These are phyloP conservation scores for Termitomyces sp. DNA, from an alignment of 768 basidiomycete genomes.

Conservation along the genomic window DNA sequence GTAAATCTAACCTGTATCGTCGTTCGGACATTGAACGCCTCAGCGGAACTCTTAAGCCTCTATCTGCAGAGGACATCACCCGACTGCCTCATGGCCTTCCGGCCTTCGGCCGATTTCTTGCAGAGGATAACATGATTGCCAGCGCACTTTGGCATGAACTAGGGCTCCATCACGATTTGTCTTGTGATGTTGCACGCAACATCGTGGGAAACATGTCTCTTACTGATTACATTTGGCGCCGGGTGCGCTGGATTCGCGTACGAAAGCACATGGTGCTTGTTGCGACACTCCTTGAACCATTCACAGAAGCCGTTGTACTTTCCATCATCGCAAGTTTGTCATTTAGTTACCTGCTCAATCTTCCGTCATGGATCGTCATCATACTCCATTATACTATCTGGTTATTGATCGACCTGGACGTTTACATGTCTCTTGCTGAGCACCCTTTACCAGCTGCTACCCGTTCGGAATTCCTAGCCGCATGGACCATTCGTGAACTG, in stretches of 20 bases:
- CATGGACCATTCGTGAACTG: constrained; percentile 78
- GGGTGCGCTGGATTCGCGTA: constrained; percentile 95
- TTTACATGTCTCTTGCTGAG: constrained; percentile 72
- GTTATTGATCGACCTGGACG: constrained; percentile 77
- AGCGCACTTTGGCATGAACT: constrained; percentile 91
- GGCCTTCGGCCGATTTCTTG: constrained; percentile 83
- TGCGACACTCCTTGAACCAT: constrained; percentile 86
- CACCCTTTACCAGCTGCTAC: constrained; percentile 46
- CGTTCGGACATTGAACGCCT: constrained; percentile 81
- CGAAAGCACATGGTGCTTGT: constrained; percentile 88
- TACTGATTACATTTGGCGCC: constrained; percentile 77
- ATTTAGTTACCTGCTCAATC: constrained; percentile 40
- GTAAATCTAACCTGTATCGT: constrained; percentile 93
- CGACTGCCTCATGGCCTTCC: constrained; percentile 50
- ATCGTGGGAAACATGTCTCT: constrained; percentile 86
- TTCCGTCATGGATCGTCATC: constrained; percentile 50
- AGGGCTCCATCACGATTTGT: constrained; percentile 80
- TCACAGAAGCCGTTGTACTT: constrained; percentile 81
- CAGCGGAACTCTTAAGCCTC: constrained; percentile 57
- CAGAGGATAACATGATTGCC: constrained; percentile 98
- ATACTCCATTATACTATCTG: constrained; percentile 60
- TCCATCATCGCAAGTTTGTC: constrained; percentile 60
- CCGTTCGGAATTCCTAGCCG: constrained; percentile 56
- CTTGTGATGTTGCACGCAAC: constrained; percentile 86
- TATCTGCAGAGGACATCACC: constrained; percentile 14